Conservation (phyloP, 108 stramenopile species). For the Schizochytrium sp. region DNA sequence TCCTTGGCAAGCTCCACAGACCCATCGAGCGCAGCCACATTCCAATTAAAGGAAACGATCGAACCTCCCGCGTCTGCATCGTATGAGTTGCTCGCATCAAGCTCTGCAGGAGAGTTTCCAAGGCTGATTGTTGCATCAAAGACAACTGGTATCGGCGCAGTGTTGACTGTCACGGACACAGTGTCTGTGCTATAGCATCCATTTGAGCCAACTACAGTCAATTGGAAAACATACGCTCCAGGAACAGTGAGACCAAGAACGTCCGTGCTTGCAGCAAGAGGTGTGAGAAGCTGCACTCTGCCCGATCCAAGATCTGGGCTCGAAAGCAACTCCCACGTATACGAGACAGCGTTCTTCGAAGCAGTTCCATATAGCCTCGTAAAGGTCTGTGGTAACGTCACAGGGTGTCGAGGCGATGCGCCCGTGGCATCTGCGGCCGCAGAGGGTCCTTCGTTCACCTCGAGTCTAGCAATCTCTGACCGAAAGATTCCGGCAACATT, state of each 20-base stretch:
- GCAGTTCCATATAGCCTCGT: not conserved
- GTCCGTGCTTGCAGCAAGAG: not conserved
- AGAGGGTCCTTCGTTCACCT: not conserved
- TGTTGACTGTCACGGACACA: not conserved
- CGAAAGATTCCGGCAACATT: not conserved
- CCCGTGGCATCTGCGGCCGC: slow-evolving; percentile 4
- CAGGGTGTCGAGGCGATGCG: not conserved
- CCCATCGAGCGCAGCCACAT: not conserved
- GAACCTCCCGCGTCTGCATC: not conserved
- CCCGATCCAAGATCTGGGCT: not conserved
- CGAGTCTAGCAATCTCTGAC: not conserved
- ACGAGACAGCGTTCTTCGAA: not conserved
- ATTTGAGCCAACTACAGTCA: not conserved
- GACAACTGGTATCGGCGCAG: not conserved
- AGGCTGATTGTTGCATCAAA: not conserved
- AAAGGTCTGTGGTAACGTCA: not conserved
- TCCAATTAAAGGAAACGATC: not conserved
- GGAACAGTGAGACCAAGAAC: not conserved
- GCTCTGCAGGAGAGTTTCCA: not conserved
- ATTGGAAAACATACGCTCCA: not conserved
- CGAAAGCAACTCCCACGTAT: not conserved
- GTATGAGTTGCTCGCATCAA: not conserved
- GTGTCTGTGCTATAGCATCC: not conserved
- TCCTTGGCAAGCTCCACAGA: not conserved
- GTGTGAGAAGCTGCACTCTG: not conserved